phyloP scores from a whole-genome alignment of 441 rosid species.

The Pelargonium myrrhifolium region DNA sequence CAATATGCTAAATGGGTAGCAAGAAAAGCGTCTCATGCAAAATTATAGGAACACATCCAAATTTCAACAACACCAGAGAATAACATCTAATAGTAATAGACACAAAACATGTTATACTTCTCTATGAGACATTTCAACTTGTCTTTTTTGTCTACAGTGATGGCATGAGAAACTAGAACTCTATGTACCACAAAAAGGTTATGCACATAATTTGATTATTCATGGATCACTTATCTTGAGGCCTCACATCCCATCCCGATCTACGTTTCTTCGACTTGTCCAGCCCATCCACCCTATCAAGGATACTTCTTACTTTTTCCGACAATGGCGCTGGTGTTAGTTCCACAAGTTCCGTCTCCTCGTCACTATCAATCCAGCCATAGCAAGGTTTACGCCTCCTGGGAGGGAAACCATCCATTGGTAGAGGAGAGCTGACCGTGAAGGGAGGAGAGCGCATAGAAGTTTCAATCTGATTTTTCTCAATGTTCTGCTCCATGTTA shows the following conservation, averaged over 20 bases:
- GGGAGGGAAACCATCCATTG: background rate
- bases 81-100: too few relatives aligned
- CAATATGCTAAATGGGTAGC: too few relatives aligned
- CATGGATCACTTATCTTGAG: conserved; percentile 17
- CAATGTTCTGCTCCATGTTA: background rate
- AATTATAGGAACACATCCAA: too few relatives aligned
- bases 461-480: background rate
- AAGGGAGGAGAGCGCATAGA: conserved; percentile 6
- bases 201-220: background rate
- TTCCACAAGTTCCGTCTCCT: conserved; percentile 19
- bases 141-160: too few relatives aligned
- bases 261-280: background rate
- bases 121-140: too few relatives aligned
- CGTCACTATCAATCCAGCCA: conserved; percentile 32
- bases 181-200: background rate
- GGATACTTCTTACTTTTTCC: conserved; percentile 11
- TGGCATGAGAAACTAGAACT: too few relatives aligned
- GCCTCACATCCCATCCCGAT: conserved; percentile 29
- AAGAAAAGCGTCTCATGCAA: too few relatives aligned
- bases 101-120: too few relatives aligned
- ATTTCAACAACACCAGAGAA: too few relatives aligned
- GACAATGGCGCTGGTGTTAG: conserved; percentile 23
- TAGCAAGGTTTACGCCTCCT: conserved; percentile 19
- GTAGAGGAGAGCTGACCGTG: background rate
- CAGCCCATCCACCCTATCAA: background rate